Conservation (phyloP, 768 basidiomycete species). For the Phanerochaete carnosa region DNA sequence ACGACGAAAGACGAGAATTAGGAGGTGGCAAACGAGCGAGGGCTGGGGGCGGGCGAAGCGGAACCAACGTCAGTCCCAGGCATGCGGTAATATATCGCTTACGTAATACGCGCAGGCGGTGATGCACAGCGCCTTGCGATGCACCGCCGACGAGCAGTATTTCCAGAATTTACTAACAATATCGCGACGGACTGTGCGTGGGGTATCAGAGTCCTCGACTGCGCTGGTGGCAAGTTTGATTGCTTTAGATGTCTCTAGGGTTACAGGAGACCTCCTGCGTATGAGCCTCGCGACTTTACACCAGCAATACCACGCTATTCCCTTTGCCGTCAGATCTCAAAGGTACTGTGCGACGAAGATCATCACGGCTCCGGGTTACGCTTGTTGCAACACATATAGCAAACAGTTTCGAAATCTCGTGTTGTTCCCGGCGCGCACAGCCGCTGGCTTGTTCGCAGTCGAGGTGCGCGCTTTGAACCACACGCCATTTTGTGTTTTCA, state of each 20-base stretch:
- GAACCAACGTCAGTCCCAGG: not conserved
- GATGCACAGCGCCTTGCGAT: not conserved
- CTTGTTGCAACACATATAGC: not conserved
- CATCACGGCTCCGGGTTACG: not conserved
- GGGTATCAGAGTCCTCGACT: too few species aligned
- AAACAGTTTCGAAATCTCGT: not conserved
- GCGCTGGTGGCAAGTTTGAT: too few species aligned
- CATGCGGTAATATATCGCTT: not conserved
- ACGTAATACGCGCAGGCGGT: not conserved
- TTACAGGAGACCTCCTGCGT: too few species aligned
- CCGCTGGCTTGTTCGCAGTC: too few species aligned
- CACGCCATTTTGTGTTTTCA: too few species aligned
- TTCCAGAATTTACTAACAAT: too few species aligned
- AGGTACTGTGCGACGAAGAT: too few species aligned
- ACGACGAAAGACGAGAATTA: not conserved
- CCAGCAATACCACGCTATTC: not conserved
- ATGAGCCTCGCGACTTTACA: not conserved
- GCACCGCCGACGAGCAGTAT: not conserved
- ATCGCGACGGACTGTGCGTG: not conserved
- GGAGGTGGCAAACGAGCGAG: not conserved
- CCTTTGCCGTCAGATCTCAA: not conserved
- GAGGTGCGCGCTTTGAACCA: too few species aligned
- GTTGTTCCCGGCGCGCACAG: not conserved
- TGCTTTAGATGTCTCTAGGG: too few species aligned
- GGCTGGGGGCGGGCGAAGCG: not conserved